Conservation (phyloP, 2,329 filamentous ascomycete genomes). For the Epichloe brachyelytri region DNA sequence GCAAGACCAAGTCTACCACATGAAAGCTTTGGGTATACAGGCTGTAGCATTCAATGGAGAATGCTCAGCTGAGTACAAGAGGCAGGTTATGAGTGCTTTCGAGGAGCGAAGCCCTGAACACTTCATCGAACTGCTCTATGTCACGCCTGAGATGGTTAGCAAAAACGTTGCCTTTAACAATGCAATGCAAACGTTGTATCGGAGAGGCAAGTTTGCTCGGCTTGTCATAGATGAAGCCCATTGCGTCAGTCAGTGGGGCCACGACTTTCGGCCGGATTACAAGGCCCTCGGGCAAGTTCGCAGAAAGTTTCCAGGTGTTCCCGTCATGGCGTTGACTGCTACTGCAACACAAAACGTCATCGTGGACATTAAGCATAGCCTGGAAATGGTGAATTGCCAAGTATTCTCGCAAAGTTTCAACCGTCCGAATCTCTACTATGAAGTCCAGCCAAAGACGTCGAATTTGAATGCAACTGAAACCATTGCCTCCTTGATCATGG, state of each 20-base stretch:
- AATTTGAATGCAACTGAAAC: constrained; percentile 29
- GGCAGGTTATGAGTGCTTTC: constrained; percentile 52
- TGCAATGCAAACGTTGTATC: constrained; percentile 55
- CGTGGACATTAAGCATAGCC: constrained; percentile 78
- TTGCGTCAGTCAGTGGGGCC: constrained; percentile 97
- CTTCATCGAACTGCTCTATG: constrained; percentile 76
- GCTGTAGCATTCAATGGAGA: constrained; percentile 77
- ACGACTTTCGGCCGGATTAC: constrained; percentile 95
- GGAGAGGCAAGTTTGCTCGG: constrained; percentile 61
- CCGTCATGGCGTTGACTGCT: constrained; percentile 88
- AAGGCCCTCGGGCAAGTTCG: constrained; percentile 71
- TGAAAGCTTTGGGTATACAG: constrained; percentile 60
- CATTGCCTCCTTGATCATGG: constrained; percentile 56
- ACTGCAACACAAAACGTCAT: constrained; percentile 92
- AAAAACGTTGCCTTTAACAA: constrained; percentile 60
- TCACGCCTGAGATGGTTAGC: constrained; percentile 93
- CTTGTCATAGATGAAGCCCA: constrained; percentile 98
- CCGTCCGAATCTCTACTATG: constrained; percentile 84
- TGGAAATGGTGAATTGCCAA: constrained; percentile 68
- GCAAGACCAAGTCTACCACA: constrained; percentile 88
- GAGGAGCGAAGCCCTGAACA: constrained; percentile 54
- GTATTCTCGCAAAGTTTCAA: constrained; percentile 92
- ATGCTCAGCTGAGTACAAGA: constrained; percentile 47
- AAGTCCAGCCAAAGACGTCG: constrained; percentile 61
- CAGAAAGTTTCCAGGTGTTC: constrained; percentile 59